Percentiles rank a stretch among this genome's conserved stretches.
Conservation (phyloP, 2,329 filamentous ascomycete genomes). For the Fusarium pininemorale region DNA sequence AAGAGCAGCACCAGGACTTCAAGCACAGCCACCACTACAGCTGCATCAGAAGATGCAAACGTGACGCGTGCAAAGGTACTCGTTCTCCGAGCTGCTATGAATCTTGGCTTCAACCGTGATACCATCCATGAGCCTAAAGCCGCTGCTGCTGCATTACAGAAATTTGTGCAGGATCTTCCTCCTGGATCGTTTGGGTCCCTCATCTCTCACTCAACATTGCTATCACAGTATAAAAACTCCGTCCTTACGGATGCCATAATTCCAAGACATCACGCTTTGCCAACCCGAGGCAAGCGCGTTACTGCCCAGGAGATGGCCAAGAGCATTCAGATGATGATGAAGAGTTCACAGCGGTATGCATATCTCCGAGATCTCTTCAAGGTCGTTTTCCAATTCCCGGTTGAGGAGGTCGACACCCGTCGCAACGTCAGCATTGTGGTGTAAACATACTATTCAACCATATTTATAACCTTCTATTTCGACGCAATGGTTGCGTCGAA, state of each 20-base stretch:
- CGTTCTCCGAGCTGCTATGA: conserved; percentile 85
- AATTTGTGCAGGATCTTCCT: conserved; percentile 80
- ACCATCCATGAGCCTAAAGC: conserved; percentile 55
- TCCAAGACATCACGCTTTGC: conserved; percentile 51
- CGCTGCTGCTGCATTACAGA: conserved; percentile 67
- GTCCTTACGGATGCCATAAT: conserved; percentile 76
- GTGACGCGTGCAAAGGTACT: conserved; percentile 80
- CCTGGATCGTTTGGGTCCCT: conserved; percentile 80
- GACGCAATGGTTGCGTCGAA: background rate
- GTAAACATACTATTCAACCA: conserved; percentile 7
- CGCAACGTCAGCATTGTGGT: conserved; percentile 71
- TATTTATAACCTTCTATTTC: background rate
- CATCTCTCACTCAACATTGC: conserved; percentile 73
- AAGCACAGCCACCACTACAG: conserved; percentile 77
- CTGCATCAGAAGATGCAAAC: conserved; percentile 77
- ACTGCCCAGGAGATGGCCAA: conserved; percentile 80
- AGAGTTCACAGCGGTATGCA: conserved; percentile 72
- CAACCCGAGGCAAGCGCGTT: conserved; percentile 66
- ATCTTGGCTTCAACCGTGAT: conserved; percentile 79
- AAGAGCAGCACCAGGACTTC: conserved; percentile 72
- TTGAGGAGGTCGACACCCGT: conserved; percentile 78
- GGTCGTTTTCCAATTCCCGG: conserved; percentile 83
- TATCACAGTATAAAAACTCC: conserved; percentile 83
- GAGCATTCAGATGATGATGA: conserved; percentile 79
- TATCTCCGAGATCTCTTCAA: conserved; percentile 86